Conservation (phyloP, 305 asterid genomes). For the Fraxinus velutina region DNA sequence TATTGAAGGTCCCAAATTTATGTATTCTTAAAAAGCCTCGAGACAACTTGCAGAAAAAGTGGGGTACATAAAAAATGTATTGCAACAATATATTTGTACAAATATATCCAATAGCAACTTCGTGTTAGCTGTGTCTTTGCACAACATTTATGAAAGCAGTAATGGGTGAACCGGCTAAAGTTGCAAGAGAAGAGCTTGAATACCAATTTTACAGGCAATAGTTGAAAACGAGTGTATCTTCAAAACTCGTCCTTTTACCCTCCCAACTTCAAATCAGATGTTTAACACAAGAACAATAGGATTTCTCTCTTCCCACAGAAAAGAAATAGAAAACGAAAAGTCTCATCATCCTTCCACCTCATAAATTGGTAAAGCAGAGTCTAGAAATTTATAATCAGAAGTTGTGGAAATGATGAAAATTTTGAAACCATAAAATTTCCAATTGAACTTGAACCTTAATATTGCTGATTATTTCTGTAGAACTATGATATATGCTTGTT, state of each 20-base stretch:
- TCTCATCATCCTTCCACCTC: background rate
- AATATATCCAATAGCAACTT: background rate
- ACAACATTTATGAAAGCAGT: background rate
- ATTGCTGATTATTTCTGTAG: background rate
- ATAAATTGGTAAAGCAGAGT: background rate
- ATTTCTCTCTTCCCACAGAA: background rate
- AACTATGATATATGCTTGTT: background rate
- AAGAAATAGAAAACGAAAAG: background rate
- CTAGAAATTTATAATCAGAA: background rate
- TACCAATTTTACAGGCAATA: background rate
- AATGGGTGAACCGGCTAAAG: background rate
- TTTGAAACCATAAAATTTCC: background rate
- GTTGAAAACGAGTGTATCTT: background rate
- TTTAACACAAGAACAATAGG: background rate
- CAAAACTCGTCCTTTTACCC: background rate
- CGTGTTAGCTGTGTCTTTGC: background rate
- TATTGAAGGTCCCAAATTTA: background rate
- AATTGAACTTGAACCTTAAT: background rate
- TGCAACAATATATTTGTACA: background rate
- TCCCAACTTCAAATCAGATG: background rate
- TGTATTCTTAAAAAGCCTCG: background rate
- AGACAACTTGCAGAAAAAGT: background rate
- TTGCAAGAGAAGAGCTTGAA: background rate
- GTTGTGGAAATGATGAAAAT: background rate
- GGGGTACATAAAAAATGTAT: background rate